Percentiles rank a stretch among this genome's conserved stretches.
Conservation (phyloP, 495 filamentous ascomycete species). For the Penicillium macrosclerotiorum region DNA sequence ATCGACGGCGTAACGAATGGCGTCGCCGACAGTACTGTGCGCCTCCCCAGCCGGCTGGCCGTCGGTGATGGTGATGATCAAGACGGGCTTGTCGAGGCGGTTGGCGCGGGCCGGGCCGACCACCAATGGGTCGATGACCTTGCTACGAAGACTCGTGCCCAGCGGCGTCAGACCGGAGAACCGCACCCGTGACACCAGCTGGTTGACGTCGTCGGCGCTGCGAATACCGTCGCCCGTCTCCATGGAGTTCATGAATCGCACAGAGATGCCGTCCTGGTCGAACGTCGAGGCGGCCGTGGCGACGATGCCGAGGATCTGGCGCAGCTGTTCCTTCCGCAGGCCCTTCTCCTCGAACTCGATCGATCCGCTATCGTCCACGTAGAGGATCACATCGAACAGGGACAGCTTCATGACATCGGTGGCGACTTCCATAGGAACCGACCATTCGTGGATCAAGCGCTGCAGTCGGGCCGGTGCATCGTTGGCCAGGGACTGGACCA, state of each 20-base stretch:
- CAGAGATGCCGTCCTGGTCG: conserved; percentile 65
- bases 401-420: conserved; percentile 66
- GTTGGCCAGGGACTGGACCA: conserved; percentile 36
- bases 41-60: conserved; percentile 61
- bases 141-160: conserved; percentile 58
- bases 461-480: conserved; percentile 50
- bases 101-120: conserved; percentile 46
- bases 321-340: conserved; percentile 63
- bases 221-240: conserved; percentile 53
- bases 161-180: conserved; percentile 69
- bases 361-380: conserved; percentile 72
- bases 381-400: conserved; percentile 65
- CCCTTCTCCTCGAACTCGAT: conserved; percentile 67
- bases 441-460: conserved; percentile 53
- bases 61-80: conserved; percentile 71
- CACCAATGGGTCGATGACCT: conserved; percentile 62
- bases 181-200: conserved; percentile 54
- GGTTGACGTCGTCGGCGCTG: conserved; percentile 56
- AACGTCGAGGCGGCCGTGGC: conserved; percentile 66
- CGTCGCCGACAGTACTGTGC: conserved; percentile 47
- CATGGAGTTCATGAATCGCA: conserved; percentile 69
- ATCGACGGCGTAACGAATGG: conserved; percentile 46
- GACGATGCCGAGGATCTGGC: conserved; percentile 59
- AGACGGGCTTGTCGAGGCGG: conserved; percentile 60
- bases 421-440: conserved; percentile 59